Base-by-base conservation (phyloP, 192 early-diverging fungal species). In the Rhizophagus sp. region DNA sequence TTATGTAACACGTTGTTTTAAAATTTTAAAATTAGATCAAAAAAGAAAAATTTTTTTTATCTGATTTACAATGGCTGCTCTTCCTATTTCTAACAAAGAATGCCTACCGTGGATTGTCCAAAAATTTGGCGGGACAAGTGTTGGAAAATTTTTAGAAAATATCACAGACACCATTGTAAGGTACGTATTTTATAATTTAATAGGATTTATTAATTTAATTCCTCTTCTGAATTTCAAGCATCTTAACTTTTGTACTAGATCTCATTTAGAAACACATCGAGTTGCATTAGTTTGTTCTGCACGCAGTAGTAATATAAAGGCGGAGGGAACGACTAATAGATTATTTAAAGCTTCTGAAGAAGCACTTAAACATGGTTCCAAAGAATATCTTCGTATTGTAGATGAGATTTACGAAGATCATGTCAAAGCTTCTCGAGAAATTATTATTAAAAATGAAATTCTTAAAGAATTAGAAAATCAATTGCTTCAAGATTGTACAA, bases 101-200 rank as follows among this genome's bases (percentile, higher is more conserved):
- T 49, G 81, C 34, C 83, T 84, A 64, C 93, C 92, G 57, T 91
- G 90, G 86, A 80, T 93, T 75, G 94, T 93, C 50, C 92, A 94
- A 82, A 99, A 99, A 89, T 99, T 96, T 90, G 98, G 98, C 77
- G 97, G 98, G 36, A 99, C 98, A 44, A 94, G 92, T 77, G 94
- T 99, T 44, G 97, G 98, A 74, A 96, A 93, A 82, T 93, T 92
- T 81, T 77, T 93, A 15, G 89, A 93, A 36, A 90, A 85, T 71
- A 93, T 95, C 70, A 87, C 90, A 69, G 88, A 87, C 79, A 88
- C 86, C 79, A 96, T 99, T 80, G 91, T 98, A 70, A 93, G 92
- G 95, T 96, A 90, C 86, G 92, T 89, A 50, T 64, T 49, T 34
- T 68, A 25, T 65, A 34, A 19, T 3, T 27, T 6, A 41, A 41